Conservation (phyloP, 164 flowering plant species). For the Vitis labrusca region DNA sequence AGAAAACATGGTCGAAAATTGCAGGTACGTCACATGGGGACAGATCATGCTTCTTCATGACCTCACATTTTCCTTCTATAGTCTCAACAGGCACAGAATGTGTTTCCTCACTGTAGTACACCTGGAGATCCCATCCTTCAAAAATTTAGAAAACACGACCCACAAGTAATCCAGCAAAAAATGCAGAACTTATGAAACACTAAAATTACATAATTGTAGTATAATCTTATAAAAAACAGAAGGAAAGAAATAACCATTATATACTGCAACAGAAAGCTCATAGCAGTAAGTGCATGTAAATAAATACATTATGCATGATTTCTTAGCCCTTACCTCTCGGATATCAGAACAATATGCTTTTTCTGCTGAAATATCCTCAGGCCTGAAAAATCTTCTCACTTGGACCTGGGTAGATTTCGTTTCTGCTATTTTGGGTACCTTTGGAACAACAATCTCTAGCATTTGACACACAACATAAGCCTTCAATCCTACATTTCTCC, state of each 20-base stretch:
- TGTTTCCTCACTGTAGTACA: slow-evolving; percentile 79
- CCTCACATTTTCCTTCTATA: slow-evolving; percentile 84
- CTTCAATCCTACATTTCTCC: slow-evolving; percentile 84
- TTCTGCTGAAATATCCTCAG: slow-evolving; percentile 86
- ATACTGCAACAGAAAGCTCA: too few species aligned
- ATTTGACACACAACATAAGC: slow-evolving; percentile 83
- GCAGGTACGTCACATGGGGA: slow-evolving; percentile 40
- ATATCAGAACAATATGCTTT: slow-evolving; percentile 86
- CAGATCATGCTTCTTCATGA: slow-evolving; percentile 70
- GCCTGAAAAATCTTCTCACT: slow-evolving; percentile 83
- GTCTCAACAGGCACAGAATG: slow-evolving; percentile 38
- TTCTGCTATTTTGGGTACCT: slow-evolving; percentile 34
- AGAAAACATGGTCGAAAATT: slow-evolving; percentile 73
- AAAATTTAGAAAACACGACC: neutral
- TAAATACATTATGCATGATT: neutral
- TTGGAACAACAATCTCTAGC: slow-evolving; percentile 45
- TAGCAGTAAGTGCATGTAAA: too few species aligned
- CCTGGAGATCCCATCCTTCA: slow-evolving; percentile 34
- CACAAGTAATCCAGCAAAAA: too few species aligned
- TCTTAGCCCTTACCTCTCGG: slow-evolving; percentile 53
- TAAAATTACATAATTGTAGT: neutral
- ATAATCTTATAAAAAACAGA: too few species aligned
- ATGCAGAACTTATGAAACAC: neutral
- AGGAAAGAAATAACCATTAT: too few species aligned
- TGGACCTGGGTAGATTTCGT: slow-evolving; percentile 40